Evolutionary conservation across 225 moss, liverwort and hornwort genomes (phyloP), one percentile per base, ranked within the genome.

Genomic region (Rhytidiadelphus loreus): DNA sequence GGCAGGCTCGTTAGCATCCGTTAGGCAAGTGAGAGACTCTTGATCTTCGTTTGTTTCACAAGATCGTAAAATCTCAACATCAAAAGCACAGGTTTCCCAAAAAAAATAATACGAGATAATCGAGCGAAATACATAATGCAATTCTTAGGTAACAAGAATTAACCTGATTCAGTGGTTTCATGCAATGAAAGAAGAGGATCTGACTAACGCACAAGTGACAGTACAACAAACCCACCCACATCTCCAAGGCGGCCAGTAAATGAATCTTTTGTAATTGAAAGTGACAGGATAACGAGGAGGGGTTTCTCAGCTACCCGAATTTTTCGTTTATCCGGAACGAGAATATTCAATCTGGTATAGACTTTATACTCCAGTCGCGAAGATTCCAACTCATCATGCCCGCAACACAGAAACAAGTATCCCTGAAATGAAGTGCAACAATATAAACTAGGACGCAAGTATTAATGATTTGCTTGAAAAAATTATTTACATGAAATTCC

Each of bases 201-300:
- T 88, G 59, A 64, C 60, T 44, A 86, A 78, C 83, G 82, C 83
- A 88, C 71, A 46, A 89, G 72, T 70, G 44, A 59, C 50, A 37
- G 83, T 86, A 86, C 86, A 88, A 80, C 74, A 92, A 92, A 88
- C 80, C 88, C 73, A 64, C 86, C 78, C 88, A 76, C 68, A 88
- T 86, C 83, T 88, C 72, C 66, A 86, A 83, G 80, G 80, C 46
- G 39, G 65, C 66, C 26, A 43, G 86, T 71, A 82, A 77, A 73
- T 30, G 44, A 52, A 52, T 83, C 58, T 86, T 59, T 72, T 73
- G 83, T 81, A 81, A 84, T 80, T 84, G 80, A 13, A 10, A 74
- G 68, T 56, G 84, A 81, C 68, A 79, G 43, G 74, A 86, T 50
- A 80, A 81, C 84, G 37, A 60, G 61, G 56, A 86, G 75, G 74